These are phyloP conservation scores for Nitzschia putrida DNA, from an alignment of 108 stramenopile genomes.

Conservation along the genomic window DNA sequence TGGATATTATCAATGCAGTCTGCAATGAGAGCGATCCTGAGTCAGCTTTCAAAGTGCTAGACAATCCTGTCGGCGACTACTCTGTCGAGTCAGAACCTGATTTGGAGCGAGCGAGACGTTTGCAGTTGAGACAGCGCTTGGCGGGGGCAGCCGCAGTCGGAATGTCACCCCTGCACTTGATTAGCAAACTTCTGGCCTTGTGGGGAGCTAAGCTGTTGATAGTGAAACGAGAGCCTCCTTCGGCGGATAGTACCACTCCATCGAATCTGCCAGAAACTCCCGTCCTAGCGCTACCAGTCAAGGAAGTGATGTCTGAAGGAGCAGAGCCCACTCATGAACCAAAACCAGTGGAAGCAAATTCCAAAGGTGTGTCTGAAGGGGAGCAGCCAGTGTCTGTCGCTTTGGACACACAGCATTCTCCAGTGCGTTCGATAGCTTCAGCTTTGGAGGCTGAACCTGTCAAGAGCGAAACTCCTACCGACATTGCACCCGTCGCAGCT, in stretches of 20 bases:
- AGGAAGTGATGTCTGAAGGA: no score
- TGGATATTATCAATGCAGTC: slow-evolving; percentile 23
- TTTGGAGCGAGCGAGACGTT: slow-evolving; percentile 19
- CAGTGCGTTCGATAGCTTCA: no score
- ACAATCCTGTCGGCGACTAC: slow-evolving; percentile 1
- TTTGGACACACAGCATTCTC: no score
- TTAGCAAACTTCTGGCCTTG: slow-evolving; percentile 11
- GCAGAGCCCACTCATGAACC: no score
- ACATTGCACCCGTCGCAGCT: no score
- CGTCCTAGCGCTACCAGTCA: no score
- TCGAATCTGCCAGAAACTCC: no score
- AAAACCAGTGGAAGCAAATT: no score
- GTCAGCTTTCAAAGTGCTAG: slow-evolving; percentile 4
- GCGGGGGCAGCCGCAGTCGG: slow-evolving; percentile 13
- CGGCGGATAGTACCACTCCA: neutral
- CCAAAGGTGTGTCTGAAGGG: no score
- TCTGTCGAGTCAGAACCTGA: slow-evolving; percentile 19
- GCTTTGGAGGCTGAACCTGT: no score
- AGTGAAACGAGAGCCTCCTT: neutral
- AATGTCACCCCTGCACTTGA: slow-evolving; percentile 37
- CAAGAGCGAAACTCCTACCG: no score
- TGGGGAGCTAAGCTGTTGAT: slow-evolving; percentile 25
- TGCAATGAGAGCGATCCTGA: slow-evolving; percentile 19
- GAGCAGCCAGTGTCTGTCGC: no score
- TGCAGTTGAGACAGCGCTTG: slow-evolving; percentile 38